Evolutionary conservation across 495 filamentous ascomycete genomes (phyloP), one percentile per base, ranked within the genome.

Genomic region (Tuber magnatum): DNA sequence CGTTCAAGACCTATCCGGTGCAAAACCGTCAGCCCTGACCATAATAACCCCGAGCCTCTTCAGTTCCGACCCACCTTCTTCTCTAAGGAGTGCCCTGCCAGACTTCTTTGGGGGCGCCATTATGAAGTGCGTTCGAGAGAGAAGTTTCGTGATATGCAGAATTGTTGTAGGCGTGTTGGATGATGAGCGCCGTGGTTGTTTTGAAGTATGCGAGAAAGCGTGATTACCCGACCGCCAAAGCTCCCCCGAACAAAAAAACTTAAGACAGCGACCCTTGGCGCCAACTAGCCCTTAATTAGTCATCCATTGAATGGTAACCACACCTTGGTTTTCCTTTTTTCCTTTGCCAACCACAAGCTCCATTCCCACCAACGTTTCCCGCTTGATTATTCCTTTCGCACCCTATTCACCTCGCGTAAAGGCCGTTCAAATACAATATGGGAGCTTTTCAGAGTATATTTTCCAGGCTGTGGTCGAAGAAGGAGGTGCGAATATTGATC

Each of bases 401-500:
- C 56, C 14, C 14, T 65, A 35, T 65, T 65, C 28, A 18, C 56
- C 56, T 20, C 14, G 32, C 56, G 3, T 20, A 74, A 41, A 71
- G 20, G n/a, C 65, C 14, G 4, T 41, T 22, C 20, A 75, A 35
- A 68, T 46, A 43, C 77, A 74, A 70, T 76, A 97, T 97, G 94
- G 94, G 94, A 82, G 90, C 89, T 80, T 85, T 95, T 77, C 94
- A 93, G 78, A 91, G 91, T 85, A 88, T 94, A 83, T 91, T 89
- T 71, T 83, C 85, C 83, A 85, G 96, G 40, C 74, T 97, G 40
- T 97, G 91, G 91, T 85, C 91, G 40, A 97, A 97, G 87, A 99
- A 97, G 85, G 95, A 99, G 84, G 97, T 97, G 75, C 87, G 95
- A 76, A 99, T 99, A 83, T 86, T 99, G 78, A 99, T 99, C 75